A percentile compares a stretch with the other conserved stretches of the same genome.
phyloP scores from a whole-genome alignment of 129 eudicot genomes.

The sunflower (Helianthus annuus) region DNA sequence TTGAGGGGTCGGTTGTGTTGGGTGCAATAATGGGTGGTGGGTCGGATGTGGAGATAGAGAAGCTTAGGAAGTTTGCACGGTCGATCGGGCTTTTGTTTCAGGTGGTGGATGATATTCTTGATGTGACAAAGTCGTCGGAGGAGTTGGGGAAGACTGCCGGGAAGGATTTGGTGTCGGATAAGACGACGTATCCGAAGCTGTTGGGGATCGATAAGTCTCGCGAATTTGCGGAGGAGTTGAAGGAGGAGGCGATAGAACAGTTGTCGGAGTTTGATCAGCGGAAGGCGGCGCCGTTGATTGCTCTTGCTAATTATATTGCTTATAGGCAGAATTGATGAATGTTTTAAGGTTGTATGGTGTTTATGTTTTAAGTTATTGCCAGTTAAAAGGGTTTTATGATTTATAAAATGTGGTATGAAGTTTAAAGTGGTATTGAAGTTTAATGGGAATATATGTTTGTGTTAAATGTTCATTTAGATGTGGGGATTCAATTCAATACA shows the following conservation, averaged over 20 bases:
- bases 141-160: too few relatives aligned
- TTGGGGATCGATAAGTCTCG: constrained; percentile 61
- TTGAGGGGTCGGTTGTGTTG: constrained; percentile 55
- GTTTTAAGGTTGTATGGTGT: not conserved
- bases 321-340: constrained; percentile 40
- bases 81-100: constrained; percentile 68
- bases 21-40: constrained; percentile 68
- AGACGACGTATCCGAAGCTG: constrained; percentile 55
- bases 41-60: constrained; percentile 48
- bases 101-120: constrained; percentile 25
- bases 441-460: too few relatives aligned
- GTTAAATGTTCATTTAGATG: too few relatives aligned
- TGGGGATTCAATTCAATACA: too few relatives aligned
- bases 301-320: constrained; percentile 55
- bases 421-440: too few relatives aligned
- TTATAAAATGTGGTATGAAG: too few relatives aligned
- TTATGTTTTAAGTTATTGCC: not conserved
- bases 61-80: constrained; percentile 47
- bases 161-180: constrained; percentile 33
- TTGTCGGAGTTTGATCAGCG: constrained; percentile 50
- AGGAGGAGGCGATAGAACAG: constrained; percentile 53
- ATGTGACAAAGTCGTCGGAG: too few relatives aligned
- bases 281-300: constrained; percentile 63
- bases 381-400: too few relatives aligned
- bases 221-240: constrained; percentile 57